Evolutionary conservation across 2,329 filamentous ascomycete species (phyloP), one percentile per base, ranked within the genome.

Genomic region (Fusarium albosuccineum): DNA sequence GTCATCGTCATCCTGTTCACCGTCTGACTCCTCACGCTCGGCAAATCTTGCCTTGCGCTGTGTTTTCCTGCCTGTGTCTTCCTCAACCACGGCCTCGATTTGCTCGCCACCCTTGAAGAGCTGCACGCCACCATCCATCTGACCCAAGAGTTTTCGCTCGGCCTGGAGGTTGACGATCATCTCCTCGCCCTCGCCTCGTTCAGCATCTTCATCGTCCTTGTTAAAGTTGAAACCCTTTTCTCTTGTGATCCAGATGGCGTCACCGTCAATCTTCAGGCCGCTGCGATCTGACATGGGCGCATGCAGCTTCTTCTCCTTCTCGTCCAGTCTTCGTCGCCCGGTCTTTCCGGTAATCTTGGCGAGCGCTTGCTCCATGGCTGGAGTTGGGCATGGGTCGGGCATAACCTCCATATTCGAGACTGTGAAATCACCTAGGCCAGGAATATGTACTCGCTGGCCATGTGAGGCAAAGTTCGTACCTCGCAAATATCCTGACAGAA

Each of bases 241-340:
- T 58, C 87, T 82, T 9, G 88, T 90, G 62, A 91, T 97, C 82
- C 97, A 99, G 37, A 99, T 94, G 8, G 95, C 94, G 79, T 99
- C 96, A 64, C 97, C 97, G 70, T 99, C 96, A 52, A 99, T 95
- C 76, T 98, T 90, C 11, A 99, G 88, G 73, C 96, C 96, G 68
- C 94, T 97, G 34, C 97, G 94, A 79, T 99, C 96, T 27, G 94
- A 97, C 95, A 99, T 98, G 34, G 96, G 97, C 3, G 96, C 97
- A 79, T 97, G 97, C 6, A 99, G 82, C 72, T 97, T 89, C 81
- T 97, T 97, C 76, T 99, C 95, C 80, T 98, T 99, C 76, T 99
- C 96, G 33, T 97, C 96, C 13, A 99, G 82, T 58, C 94, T 87
- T 74, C 91, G 89, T 67, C 94, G 85, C 40, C 90, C 91, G 34